Percentiles rank a stretch among this genome's conserved stretches.
These are phyloP conservation scores for Colletotrichum shisoi DNA, from an alignment of 2,329 filamentous ascomycete species.

Conservation along the genomic window DNA sequence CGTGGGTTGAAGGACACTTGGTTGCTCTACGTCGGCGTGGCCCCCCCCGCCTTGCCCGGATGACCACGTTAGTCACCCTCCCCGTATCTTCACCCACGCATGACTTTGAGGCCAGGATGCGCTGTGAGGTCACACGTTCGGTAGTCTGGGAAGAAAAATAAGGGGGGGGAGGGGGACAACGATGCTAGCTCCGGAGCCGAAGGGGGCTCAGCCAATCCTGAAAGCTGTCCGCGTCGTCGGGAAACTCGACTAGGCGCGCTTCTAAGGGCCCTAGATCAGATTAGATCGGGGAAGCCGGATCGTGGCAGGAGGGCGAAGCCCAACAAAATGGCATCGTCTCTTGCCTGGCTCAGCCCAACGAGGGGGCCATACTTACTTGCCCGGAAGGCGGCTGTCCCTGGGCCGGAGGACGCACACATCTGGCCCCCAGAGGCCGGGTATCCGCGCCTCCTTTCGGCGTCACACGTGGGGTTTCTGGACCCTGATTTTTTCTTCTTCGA, in stretches of 20 bases:
- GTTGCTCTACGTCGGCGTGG: too few species aligned
- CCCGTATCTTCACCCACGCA: background rate
- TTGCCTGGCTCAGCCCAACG: constrained; percentile 7
- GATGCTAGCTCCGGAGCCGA: constrained; percentile 16
- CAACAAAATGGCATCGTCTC: background rate
- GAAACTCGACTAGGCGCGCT: background rate
- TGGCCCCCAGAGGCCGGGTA: background rate
- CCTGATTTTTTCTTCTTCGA: too few species aligned
- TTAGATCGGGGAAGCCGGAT: constrained; percentile 5
- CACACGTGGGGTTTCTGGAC: constrained; percentile 1
- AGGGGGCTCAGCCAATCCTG: constrained; percentile 1
- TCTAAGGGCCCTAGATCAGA: constrained; percentile 12
- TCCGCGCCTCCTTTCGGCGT: background rate
- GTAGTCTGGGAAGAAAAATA: background rate
- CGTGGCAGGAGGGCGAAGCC: background rate
- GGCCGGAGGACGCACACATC: background rate
- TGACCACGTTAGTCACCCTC: constrained; percentile 2
- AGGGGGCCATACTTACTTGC: background rate
- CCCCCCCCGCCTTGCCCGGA: background rate
- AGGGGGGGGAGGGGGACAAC: background rate
- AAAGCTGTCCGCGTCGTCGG: constrained; percentile 7
- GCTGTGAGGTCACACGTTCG: constrained; percentile 18
- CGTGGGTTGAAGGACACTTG: background rate
- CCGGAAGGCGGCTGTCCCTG: constrained; percentile 13
- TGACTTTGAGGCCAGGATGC: constrained; percentile 5